phyloP scores from a whole-genome alignment of 2,329 filamentous ascomycete species.

The Calonectria pteridis region DNA sequence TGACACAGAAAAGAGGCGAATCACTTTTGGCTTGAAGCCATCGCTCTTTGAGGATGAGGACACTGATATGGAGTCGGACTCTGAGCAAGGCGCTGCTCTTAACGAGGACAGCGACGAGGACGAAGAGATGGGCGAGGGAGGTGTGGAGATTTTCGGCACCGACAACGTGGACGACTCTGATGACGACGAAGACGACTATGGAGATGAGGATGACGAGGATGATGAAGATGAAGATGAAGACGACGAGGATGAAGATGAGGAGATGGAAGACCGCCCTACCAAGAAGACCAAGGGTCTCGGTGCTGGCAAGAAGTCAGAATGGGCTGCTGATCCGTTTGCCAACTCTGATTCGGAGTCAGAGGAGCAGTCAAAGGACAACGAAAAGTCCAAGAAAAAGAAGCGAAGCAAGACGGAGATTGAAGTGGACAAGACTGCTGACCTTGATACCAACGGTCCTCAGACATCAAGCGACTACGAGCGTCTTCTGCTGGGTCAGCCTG shows the following conservation, averaged over 20 bases:
- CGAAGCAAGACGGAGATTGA: constrained; percentile 81
- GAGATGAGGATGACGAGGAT: constrained; percentile 54
- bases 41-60: constrained; percentile 83
- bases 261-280: constrained; percentile 55
- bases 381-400: constrained; percentile 72
- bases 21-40: constrained; percentile 93
- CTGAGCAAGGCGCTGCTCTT: constrained; percentile 60
- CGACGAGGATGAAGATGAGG: constrained; percentile 51
- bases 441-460: constrained; percentile 89
- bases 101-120: constrained; percentile 64
- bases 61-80: constrained; percentile 62
- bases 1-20: constrained; percentile 78
- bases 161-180: constrained; percentile 60
- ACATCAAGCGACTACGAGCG: constrained; percentile 94
- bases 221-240: constrained; percentile 55
- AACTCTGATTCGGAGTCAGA: constrained; percentile 67
- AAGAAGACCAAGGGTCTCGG: constrained; percentile 52
- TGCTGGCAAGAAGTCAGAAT: constrained; percentile 85
- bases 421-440: constrained; percentile 90
- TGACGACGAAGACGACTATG: constrained; percentile 53
- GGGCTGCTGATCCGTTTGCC: constrained; percentile 79
- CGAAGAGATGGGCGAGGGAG: constrained; percentile 62
- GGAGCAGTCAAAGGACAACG: constrained; percentile 47
- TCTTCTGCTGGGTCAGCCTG: constrained; percentile 89
- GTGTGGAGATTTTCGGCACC: constrained; percentile 59